Percentiles rank a stretch among this genome's conserved stretches.
Evolutionary conservation across 139 green algal species (phyloP).

Genomic region (Chlorella ohadii): DNA sequence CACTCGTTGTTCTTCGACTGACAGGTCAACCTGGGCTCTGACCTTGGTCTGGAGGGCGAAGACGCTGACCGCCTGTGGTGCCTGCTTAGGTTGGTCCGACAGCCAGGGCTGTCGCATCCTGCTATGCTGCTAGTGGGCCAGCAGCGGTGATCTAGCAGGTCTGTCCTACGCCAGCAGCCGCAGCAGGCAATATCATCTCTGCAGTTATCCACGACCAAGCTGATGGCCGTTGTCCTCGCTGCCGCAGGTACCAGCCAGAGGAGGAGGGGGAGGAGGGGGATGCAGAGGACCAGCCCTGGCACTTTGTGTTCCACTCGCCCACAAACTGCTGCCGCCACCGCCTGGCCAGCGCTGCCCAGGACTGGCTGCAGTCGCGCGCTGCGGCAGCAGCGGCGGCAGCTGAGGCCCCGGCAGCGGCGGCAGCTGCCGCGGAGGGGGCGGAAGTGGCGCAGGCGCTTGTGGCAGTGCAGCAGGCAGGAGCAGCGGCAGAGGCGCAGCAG

Average conservation of each 20-base stretch:
- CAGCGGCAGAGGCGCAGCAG: too few species aligned
- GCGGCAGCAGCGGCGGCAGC: background rate
- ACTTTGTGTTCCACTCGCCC: conserved; percentile 4
- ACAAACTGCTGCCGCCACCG: background rate
- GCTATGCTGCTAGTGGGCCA: too few species aligned
- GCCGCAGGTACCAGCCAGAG: background rate
- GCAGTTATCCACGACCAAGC: too few species aligned
- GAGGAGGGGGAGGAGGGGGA: background rate
- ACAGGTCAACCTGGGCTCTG: background rate
- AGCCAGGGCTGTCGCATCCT: background rate
- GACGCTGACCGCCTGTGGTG: too few species aligned
- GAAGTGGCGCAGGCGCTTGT: too few species aligned
- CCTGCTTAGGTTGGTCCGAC: too few species aligned
- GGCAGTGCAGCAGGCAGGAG: too few species aligned
- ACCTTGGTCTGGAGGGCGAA: too few species aligned
- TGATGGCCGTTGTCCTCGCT: background rate
- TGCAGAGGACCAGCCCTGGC: background rate
- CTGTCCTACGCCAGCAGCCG: background rate
- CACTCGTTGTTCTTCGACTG: background rate
- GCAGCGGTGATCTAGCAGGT: too few species aligned
- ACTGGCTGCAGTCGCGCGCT: background rate
- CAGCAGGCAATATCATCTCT: too few species aligned
- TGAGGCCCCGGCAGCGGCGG: too few species aligned
- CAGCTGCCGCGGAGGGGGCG: too few species aligned
- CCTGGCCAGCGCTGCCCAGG: background rate